These are phyloP conservation scores for Plantago coronopus DNA, from an alignment of 305 asterid genomes.

Conservation along the genomic window DNA sequence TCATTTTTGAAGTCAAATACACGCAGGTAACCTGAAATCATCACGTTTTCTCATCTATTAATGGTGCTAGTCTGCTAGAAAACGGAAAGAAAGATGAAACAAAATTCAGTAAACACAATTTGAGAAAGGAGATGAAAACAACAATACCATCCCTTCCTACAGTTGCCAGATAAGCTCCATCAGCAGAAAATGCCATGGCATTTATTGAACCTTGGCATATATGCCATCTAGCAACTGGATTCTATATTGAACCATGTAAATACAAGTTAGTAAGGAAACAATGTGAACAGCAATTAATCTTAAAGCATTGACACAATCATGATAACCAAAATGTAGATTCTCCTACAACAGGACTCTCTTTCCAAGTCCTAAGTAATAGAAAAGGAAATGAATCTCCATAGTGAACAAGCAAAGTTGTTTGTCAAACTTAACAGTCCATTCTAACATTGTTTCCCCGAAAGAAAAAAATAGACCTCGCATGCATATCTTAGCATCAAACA, in stretches of 20 bases:
- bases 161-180: slow-evolving; percentile 88
- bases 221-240: slow-evolving; percentile 99
- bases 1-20: slow-evolving; percentile 90
- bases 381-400: neutral
- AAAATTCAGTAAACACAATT: slow-evolving; percentile 2
- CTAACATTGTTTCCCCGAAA: too few species aligned
- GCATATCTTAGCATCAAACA: neutral
- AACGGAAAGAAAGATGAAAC: slow-evolving; percentile 20
- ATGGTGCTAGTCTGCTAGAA: slow-evolving; percentile 13
- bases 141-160: slow-evolving; percentile 99
- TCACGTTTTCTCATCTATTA: slow-evolving; percentile 22
- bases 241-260: slow-evolving; percentile 46
- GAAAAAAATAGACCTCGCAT: too few species aligned
- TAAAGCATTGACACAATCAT: slow-evolving; percentile 8
- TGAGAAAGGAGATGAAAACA: neutral
- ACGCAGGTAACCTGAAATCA: slow-evolving; percentile 74
- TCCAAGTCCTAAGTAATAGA: slow-evolving; percentile 1
- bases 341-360: slow-evolving; percentile 3
- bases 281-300: neutral
- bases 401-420: neutral
- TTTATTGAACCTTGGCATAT: slow-evolving; percentile 92
- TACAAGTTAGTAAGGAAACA: slow-evolving; percentile 9
- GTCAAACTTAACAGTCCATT: too few species aligned
- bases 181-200: slow-evolving; percentile 77
- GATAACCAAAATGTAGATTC: neutral